Percentiles rank a stretch among this genome's conserved stretches.
These are phyloP conservation scores for Nakazawaea sp. DNA, from an alignment of 805 yeast species.

Conservation along the genomic window DNA sequence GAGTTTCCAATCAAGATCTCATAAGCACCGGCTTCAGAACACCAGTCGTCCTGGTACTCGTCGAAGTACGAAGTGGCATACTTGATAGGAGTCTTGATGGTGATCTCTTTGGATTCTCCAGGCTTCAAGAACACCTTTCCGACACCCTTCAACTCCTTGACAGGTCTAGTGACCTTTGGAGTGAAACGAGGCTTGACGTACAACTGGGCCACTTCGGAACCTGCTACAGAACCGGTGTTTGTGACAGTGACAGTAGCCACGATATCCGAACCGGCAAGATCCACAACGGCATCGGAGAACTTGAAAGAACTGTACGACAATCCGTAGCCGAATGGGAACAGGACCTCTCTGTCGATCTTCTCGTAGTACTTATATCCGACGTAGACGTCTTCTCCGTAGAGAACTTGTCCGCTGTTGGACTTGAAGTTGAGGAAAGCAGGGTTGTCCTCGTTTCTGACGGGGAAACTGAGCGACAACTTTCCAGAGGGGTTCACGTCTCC, in stretches of 20 bases:
- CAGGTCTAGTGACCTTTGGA: slow-evolving; percentile 37
- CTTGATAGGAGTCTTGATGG: slow-evolving; percentile 28
- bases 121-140: slow-evolving; percentile 35
- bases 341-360: slow-evolving; percentile 33
- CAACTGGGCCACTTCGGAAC: slow-evolving; percentile 45
- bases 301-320: slow-evolving; percentile 45
- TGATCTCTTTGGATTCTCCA: slow-evolving; percentile 33
- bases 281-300: slow-evolving; percentile 27
- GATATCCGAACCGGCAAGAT: slow-evolving; percentile 21
- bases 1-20: slow-evolving; percentile 34
- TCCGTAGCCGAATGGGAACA: slow-evolving; percentile 53
- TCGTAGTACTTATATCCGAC: slow-evolving; percentile 55
- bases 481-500: slow-evolving; percentile 53
- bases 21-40: slow-evolving; percentile 40
- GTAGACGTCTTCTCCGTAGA: slow-evolving; percentile 54
- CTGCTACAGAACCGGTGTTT: slow-evolving; percentile 37
- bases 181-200: slow-evolving; percentile 29
- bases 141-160: slow-evolving; percentile 48
- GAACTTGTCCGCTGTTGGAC: slow-evolving; percentile 40
- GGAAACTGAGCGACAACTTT: slow-evolving; percentile 45
- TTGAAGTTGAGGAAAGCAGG: slow-evolving; percentile 44
- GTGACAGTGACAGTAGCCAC: slow-evolving; percentile 29
- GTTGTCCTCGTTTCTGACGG: slow-evolving; percentile 36
- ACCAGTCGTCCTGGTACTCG: slow-evolving; percentile 38
- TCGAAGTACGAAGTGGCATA: slow-evolving; percentile 47